Percentiles rank a stretch among this genome's conserved stretches.
Conservation (phyloP, 2,329 filamentous ascomycete species). For the Epichloe amarillans region DNA sequence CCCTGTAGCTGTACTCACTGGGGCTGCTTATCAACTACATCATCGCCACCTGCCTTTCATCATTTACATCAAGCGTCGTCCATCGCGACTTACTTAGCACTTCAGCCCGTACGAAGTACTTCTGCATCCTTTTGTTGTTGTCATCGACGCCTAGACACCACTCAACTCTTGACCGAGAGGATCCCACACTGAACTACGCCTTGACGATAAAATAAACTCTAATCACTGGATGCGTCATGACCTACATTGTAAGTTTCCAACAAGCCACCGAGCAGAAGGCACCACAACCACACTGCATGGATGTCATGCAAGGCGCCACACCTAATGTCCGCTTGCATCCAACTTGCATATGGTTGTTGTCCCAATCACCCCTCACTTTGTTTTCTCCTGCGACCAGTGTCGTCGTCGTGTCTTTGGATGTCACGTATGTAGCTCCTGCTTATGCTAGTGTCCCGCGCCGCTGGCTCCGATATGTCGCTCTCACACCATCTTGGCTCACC, state of each 20-base stretch:
- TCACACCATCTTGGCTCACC: constrained; percentile 7
- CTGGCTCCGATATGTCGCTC: constrained; percentile 4
- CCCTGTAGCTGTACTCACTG: background rate
- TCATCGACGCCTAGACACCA: constrained; percentile 2
- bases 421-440: constrained; percentile 2
- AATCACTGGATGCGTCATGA: constrained; percentile 22
- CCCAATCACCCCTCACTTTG: background rate
- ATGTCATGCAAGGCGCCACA: constrained; percentile 8
- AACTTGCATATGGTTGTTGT: constrained; percentile 3
- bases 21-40: background rate
- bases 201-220: constrained; percentile 10
- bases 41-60: background rate
- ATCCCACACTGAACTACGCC: background rate
- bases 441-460: constrained; percentile 1
- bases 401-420: background rate
- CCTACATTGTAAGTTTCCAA: constrained; percentile 25
- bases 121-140: constrained; percentile 1
- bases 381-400: background rate
- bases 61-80: background rate
- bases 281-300: constrained; percentile 10
- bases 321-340: constrained; percentile 1
- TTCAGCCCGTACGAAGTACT: background rate
- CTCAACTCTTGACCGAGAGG: constrained; percentile 6
- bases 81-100: background rate
- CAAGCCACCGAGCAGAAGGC: background rate